phyloP scores from a whole-genome alignment of 2,329 filamentous ascomycete species.

The Nigrospora sphaerica region DNA sequence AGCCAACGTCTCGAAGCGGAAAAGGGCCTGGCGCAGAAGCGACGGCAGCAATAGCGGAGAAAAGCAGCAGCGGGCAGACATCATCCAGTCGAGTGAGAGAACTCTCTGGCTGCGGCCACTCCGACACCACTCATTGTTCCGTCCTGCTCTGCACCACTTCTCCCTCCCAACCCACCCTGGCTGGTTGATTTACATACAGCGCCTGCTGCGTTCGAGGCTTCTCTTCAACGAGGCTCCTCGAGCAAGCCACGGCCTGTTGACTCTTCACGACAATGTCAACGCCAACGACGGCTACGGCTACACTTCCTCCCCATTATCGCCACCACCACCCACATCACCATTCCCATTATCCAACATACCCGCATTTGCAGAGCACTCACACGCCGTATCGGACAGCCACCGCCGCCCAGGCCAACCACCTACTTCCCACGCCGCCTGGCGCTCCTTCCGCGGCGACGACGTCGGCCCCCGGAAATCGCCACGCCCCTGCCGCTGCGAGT shows the following conservation, averaged over 20 bases:
- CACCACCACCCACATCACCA: conserved; percentile 53
- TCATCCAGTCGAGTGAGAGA: conserved; percentile 1
- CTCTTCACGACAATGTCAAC: conserved; percentile 60
- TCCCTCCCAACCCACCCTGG: too few relatives aligned
- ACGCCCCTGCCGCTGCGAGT: conserved; percentile 24
- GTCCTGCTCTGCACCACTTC: too few relatives aligned
- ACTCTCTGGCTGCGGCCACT: conserved; percentile 1
- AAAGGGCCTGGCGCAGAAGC: too few relatives aligned
- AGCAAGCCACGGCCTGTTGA: conserved; percentile 1
- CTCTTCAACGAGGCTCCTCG: conserved; percentile 2
- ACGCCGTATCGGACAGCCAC: conserved; percentile 31
- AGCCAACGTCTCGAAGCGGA: too few relatives aligned
- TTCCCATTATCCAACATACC: conserved; percentile 28
- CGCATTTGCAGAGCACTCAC: conserved; percentile 13
- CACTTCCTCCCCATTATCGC: conserved; percentile 58
- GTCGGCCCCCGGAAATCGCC: conserved; percentile 11
- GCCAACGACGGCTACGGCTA: conserved; percentile 69
- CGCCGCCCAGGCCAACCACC: conserved; percentile 23
- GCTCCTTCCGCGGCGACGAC: conserved; percentile 27
- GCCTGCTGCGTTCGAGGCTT: not conserved
- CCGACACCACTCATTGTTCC: conserved; percentile 1
- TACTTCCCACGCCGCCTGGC: conserved; percentile 28
- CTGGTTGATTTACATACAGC: not conserved
- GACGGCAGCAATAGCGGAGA: not conserved
- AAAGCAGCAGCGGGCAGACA: conserved; percentile 1